A percentile compares a stretch with the other conserved stretches of the same genome.
These are phyloP conservation scores for Aspergillus leporis DNA, from an alignment of 495 filamentous ascomycete genomes.

Conservation along the genomic window DNA sequence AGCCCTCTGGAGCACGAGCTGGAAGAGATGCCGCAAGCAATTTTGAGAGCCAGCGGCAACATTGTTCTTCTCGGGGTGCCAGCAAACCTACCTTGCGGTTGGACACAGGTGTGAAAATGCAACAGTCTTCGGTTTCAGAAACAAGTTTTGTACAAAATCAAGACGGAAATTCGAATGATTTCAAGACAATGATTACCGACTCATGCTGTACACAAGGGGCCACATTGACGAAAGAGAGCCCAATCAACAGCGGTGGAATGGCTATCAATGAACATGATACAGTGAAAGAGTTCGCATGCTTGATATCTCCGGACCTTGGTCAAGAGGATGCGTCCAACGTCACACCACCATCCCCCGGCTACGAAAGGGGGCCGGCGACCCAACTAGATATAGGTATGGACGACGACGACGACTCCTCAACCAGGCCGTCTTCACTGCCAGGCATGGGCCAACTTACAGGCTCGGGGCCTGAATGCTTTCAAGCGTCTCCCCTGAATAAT, in stretches of 20 bases:
- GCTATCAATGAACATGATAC: not conserved
- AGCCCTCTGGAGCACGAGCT: not conserved
- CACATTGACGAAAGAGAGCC: not conserved
- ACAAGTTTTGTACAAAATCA: not conserved
- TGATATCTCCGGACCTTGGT: not conserved
- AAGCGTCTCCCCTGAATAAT: not conserved
- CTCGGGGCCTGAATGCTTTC: not conserved
- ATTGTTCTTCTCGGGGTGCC: not conserved
- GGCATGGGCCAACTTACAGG: not conserved
- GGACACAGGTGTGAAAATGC: not conserved
- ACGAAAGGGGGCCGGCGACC: too few species aligned
- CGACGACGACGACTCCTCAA: not conserved
- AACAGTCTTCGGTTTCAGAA: not conserved
- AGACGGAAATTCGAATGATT: not conserved
- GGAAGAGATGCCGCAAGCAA: not conserved
- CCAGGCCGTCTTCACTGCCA: not conserved
- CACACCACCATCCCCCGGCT: not conserved
- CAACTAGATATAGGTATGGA: not conserved
- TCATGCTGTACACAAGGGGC: not conserved
- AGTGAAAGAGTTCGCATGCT: not conserved
- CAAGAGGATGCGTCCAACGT: not conserved
- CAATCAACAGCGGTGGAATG: not conserved
- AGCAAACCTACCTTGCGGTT: not conserved
- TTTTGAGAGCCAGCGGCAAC: not conserved
- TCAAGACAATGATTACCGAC: not conserved